A percentile compares a stretch with the other conserved stretches of the same genome.
These are phyloP conservation scores for Penicillium sp. DNA, from an alignment of 2,329 filamentous ascomycete genomes.

Conservation along the genomic window DNA sequence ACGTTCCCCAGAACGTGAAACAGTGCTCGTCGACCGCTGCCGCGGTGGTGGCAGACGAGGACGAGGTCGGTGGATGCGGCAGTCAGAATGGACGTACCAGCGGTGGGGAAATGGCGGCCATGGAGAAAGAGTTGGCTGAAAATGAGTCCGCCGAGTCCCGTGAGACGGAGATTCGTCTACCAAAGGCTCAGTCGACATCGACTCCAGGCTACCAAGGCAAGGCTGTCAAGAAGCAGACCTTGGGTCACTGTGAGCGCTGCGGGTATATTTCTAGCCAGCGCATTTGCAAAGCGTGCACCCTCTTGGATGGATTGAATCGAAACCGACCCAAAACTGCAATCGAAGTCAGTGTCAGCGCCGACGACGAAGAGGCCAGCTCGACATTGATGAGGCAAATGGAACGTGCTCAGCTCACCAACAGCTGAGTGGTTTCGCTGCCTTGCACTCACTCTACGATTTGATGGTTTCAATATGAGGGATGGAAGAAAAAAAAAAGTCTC, in stretches of 20 bases:
- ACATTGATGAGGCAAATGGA: conserved; percentile 49
- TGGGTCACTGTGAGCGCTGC: conserved; percentile 79
- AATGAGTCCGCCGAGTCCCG: conserved; percentile 56
- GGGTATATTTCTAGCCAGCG: conserved; percentile 94
- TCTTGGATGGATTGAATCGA: conserved; percentile 88
- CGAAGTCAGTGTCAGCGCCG: conserved; percentile 38
- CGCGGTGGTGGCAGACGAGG: conserved; percentile 30
- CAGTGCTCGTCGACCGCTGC: conserved; percentile 20
- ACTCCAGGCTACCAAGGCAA: conserved; percentile 31
- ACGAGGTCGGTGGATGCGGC: conserved; percentile 65
- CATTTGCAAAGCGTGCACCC: conserved; percentile 86
- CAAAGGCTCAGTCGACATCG: conserved; percentile 10
- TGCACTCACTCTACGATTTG: too few relatives aligned
- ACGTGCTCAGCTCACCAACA: conserved; percentile 38
- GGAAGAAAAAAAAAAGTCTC: too few relatives aligned
- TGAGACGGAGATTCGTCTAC: conserved; percentile 60
- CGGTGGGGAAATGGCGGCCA: conserved; percentile 72
- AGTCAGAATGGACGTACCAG: conserved; percentile 60
- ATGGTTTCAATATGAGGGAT: too few relatives aligned
- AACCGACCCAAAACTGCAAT: conserved; percentile 46
- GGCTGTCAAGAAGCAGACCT: conserved; percentile 52
- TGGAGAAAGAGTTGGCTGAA: conserved; percentile 66
- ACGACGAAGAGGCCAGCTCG: conserved; percentile 48
- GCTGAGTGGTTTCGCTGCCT: conserved; percentile 16
- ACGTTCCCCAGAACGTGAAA: conserved; percentile 38